Evolutionary conservation across 305 asterid species (phyloP).

Genomic region (Ajuga reptans): DNA sequence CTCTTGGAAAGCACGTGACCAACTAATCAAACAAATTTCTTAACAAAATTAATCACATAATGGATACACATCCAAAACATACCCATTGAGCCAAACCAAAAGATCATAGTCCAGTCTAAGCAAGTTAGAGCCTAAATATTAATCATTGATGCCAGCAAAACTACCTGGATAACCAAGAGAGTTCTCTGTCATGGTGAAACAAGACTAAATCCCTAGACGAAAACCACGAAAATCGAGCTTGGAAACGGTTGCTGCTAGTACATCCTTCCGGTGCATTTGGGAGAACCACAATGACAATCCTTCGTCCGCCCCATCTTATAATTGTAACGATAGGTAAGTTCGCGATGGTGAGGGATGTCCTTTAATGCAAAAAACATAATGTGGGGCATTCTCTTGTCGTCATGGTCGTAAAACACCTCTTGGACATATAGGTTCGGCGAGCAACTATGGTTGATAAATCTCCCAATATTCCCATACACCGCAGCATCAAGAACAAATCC

Average conservation of each 20-base stretch:
- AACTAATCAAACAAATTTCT: no score
- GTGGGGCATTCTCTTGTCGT: conserved; percentile 60
- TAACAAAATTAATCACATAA: no score
- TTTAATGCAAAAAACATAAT: conserved; percentile 70
- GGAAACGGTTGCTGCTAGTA: conserved; percentile 24
- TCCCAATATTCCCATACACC: conserved; percentile 53
- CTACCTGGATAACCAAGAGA: background rate
- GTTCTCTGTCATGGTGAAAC: background rate
- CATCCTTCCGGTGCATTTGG: conserved; percentile 53
- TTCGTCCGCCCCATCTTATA: conserved; percentile 40
- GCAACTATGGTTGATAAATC: conserved; percentile 87
- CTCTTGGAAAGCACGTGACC: no score
- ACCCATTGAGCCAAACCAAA: no score
- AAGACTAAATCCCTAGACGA: background rate
- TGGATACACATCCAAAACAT: no score
- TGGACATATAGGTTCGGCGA: conserved; percentile 76
- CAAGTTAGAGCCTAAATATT: no score
- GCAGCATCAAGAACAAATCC: conserved; percentile 67
- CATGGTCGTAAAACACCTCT: conserved; percentile 60
- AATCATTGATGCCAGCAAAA: no score
- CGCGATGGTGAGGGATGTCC: conserved; percentile 53
- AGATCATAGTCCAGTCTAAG: no score
- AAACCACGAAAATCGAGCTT: background rate
- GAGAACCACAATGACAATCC: conserved; percentile 65
- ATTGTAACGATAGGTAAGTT: conserved; percentile 59